A percentile compares a stretch with the other conserved stretches of the same genome.
Conservation (phyloP, 2,329 filamentous ascomycete genomes). For the Claviceps sp. region DNA sequence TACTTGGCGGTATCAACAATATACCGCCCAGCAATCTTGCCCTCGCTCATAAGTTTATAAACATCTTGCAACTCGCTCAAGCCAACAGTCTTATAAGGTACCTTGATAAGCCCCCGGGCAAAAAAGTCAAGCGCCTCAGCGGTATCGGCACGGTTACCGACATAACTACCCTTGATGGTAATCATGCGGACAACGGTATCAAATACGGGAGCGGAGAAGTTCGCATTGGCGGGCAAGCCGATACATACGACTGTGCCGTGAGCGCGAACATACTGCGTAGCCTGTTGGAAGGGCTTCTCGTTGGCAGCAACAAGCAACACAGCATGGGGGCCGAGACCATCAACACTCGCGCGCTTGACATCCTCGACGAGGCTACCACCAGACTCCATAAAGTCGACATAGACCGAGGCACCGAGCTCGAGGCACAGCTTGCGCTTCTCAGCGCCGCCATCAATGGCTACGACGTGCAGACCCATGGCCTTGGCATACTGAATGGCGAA, state of each 20-base stretch:
- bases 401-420: slow-evolving; percentile 56
- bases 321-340: slow-evolving; percentile 75
- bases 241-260: slow-evolving; percentile 78
- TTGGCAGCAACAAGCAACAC: slow-evolving; percentile 74
- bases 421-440: slow-evolving; percentile 54
- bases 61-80: slow-evolving; percentile 67
- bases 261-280: slow-evolving; percentile 73
- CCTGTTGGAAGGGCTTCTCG: slow-evolving; percentile 94
- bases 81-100: slow-evolving; percentile 74
- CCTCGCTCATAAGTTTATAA: slow-evolving; percentile 61
- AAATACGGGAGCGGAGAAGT: slow-evolving; percentile 74
- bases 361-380: slow-evolving; percentile 50
- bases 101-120: slow-evolving; percentile 68
- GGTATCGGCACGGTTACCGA: slow-evolving; percentile 81
- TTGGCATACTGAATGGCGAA: slow-evolving; percentile 77
- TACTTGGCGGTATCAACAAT: slow-evolving; percentile 61
- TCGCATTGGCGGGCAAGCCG: slow-evolving; percentile 70
- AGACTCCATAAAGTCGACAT: slow-evolving; percentile 55
- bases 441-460: slow-evolving; percentile 72
- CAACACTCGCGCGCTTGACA: slow-evolving; percentile 60
- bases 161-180: slow-evolving; percentile 82
- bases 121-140: slow-evolving; percentile 88
- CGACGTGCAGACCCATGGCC: slow-evolving; percentile 71
- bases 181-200: slow-evolving; percentile 83
- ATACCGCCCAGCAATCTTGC: slow-evolving; percentile 64